Evolutionary conservation across 352 stramenopile species (phyloP).

Genomic region (Phytopythium vexans): DNA sequence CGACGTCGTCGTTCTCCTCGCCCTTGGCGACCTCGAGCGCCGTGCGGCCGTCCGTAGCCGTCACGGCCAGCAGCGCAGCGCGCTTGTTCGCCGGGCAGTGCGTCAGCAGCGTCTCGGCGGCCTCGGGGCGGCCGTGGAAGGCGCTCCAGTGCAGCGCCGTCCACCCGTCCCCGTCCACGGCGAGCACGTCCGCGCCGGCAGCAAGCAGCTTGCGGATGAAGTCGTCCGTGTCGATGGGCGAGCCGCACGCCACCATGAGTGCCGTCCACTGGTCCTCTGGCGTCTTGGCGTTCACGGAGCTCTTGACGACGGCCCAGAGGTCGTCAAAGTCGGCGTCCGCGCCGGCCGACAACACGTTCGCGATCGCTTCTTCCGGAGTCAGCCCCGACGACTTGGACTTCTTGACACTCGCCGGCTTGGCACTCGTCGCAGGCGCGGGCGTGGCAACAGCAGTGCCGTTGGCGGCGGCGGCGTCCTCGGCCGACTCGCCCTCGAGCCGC

Average conservation of each 20-base stretch:
- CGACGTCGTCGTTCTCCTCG: constrained; percentile 69
- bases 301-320: constrained; percentile 59
- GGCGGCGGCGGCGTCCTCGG: constrained; percentile 43
- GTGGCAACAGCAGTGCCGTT: constrained; percentile 11
- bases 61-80: constrained; percentile 42
- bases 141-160: constrained; percentile 82
- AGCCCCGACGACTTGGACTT: constrained; percentile 20
- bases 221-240: constrained; percentile 76
- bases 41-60: constrained; percentile 58
- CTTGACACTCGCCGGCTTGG: constrained; percentile 14
- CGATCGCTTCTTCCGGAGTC: constrained; percentile 55
- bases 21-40: constrained; percentile 62
- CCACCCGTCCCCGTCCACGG: constrained; percentile 75
- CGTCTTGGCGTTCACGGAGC: constrained; percentile 61
- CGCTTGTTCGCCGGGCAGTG: constrained; percentile 30
- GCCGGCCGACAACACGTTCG: constrained; percentile 50
- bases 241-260: constrained; percentile 81
- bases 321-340: constrained; percentile 72
- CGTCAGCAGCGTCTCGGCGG: constrained; percentile 56
- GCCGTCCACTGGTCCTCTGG: constrained; percentile 77
- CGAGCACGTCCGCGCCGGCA: constrained; percentile 54
- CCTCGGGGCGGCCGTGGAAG: constrained; percentile 75
- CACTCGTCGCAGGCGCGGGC: constrained; percentile 2
- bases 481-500: constrained; percentile 68
- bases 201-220: constrained; percentile 67